A percentile compares a stretch with the other conserved stretches of the same genome.
Evolutionary conservation across 345 rosid species (phyloP).

Genomic region (Psidium guajava): DNA sequence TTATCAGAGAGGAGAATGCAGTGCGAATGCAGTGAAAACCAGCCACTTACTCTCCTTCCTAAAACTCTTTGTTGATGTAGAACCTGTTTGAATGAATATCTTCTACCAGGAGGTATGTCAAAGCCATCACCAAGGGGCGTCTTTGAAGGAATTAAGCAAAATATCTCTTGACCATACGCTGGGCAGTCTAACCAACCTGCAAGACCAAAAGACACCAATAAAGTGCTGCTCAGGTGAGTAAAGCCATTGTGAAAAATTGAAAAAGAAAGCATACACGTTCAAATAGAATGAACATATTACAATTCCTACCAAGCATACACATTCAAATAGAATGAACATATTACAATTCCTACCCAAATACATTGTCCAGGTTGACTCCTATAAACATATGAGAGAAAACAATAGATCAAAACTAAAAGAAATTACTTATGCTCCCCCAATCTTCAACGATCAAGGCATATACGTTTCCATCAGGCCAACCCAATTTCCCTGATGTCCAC

Average conservation of each 20-base stretch:
- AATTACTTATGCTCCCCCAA: not conserved
- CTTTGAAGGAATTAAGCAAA: conserved; percentile 76
- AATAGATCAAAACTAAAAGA: not conserved
- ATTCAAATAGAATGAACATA: not conserved
- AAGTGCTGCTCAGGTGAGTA: not conserved
- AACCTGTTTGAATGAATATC: conserved; percentile 98
- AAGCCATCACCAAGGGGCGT: conserved; percentile 85
- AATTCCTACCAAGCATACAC: not conserved
- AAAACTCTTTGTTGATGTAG: conserved; percentile 61
- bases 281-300: not conserved
- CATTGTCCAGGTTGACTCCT: not conserved
- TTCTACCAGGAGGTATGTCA: conserved; percentile 81
- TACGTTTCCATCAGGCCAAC: not conserved
- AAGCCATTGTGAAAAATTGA: not conserved
- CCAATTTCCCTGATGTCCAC: not conserved
- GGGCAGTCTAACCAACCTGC: conserved; percentile 98
- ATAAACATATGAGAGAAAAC: not conserved
- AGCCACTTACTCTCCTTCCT: conserved; percentile 57
- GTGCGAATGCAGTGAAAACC: not conserved
- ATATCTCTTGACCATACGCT: conserved; percentile 59
- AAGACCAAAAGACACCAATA: not conserved
- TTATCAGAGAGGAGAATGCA: not conserved
- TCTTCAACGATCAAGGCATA: not conserved
- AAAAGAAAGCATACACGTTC: not conserved
- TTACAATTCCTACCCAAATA: not conserved